Evolutionary conservation across 805 yeast species (phyloP).

Genomic region (Candida wancherniae): DNA sequence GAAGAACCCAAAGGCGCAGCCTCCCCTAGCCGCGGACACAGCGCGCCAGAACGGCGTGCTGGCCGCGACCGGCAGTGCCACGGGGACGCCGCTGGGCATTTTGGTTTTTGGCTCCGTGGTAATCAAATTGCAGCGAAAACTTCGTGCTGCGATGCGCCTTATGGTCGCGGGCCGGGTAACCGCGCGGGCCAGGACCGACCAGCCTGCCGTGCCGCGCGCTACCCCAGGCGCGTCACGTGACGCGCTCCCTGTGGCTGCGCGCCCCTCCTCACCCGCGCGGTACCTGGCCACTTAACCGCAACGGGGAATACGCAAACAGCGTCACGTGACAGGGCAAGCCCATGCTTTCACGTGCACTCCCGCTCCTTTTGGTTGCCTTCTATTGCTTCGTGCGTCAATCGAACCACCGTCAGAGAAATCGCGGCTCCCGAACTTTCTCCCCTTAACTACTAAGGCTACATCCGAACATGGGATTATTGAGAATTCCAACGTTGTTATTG

Average conservation of each 20-base stretch:
- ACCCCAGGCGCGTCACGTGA: not conserved
- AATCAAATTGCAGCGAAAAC: constrained; percentile 20
- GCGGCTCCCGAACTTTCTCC: too few relatives aligned
- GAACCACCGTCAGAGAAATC: too few relatives aligned
- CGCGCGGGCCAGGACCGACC: too few relatives aligned
- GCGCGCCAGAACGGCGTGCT: constrained; percentile 23
- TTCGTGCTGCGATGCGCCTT: constrained; percentile 2
- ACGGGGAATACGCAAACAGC: too few relatives aligned
- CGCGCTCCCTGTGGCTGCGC: not conserved
- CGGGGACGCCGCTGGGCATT: constrained; percentile 26
- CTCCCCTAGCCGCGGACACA: constrained; percentile 16
- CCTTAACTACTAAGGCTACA: too few relatives aligned
- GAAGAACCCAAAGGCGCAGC: constrained; percentile 10
- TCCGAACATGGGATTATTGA: constrained; percentile 12
- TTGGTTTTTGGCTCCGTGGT: constrained; percentile 28
- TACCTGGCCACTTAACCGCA: too few relatives aligned
- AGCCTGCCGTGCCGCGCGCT: too few relatives aligned
- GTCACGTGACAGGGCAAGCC: constrained; percentile 4
- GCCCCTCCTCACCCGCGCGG: not conserved
- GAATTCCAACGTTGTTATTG: constrained; percentile 19
- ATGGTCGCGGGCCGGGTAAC: constrained; percentile 17
- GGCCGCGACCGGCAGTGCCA: constrained; percentile 17
- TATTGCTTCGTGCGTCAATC: constrained; percentile 4
- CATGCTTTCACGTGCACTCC: constrained; percentile 1
- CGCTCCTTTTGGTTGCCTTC: not conserved